A percentile compares a stretch with the other conserved stretches of the same genome.
These are phyloP conservation scores for Colletotrichum sp. DNA, from an alignment of 2,329 filamentous ascomycete species.

Conservation along the genomic window DNA sequence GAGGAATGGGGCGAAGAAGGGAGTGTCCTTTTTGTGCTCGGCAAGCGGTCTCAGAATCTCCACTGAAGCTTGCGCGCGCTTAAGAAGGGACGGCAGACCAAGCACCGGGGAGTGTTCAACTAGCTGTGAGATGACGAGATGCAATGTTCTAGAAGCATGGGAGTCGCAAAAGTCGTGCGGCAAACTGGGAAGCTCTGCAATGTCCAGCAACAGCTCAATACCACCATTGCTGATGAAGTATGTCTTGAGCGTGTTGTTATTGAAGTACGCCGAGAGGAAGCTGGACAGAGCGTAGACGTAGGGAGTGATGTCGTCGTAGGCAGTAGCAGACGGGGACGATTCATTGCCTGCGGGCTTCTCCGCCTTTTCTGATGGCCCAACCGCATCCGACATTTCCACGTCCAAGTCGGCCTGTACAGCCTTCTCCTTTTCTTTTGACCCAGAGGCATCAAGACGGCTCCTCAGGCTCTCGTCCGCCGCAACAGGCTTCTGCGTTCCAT, in stretches of 20 bases:
- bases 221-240: slow-evolving; percentile 81
- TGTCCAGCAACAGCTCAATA: slow-evolving; percentile 82
- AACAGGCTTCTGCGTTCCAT: slow-evolving; percentile 60
- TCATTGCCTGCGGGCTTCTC: slow-evolving; percentile 25
- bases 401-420: slow-evolving; percentile 49
- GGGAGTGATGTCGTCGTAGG: slow-evolving; percentile 54
- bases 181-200: slow-evolving; percentile 82
- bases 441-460: slow-evolving; percentile 28
- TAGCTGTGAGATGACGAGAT: slow-evolving; percentile 76
- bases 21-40: slow-evolving; percentile 50
- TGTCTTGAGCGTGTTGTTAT: slow-evolving; percentile 73
- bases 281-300: slow-evolving; percentile 79
- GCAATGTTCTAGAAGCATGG: slow-evolving; percentile 71
- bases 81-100: slow-evolving; percentile 80
- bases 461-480: slow-evolving; percentile 56
- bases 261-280: slow-evolving; percentile 78
- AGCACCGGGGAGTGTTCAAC: slow-evolving; percentile 82
- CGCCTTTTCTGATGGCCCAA: slow-evolving; percentile 26
- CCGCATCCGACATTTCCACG: slow-evolving; percentile 69
- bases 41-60: slow-evolving; percentile 72
- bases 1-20: slow-evolving; percentile 77
- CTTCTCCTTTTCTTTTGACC: slow-evolving; percentile 44
- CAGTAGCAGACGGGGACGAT: slow-evolving; percentile 24
- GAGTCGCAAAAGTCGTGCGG: slow-evolving; percentile 74
- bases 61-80: slow-evolving; percentile 73